Evolutionary conservation across 1,139 yeast species (phyloP), one percentile per base, ranked within the genome.

Genomic region (Zygosaccharomyces sapae): DNA sequence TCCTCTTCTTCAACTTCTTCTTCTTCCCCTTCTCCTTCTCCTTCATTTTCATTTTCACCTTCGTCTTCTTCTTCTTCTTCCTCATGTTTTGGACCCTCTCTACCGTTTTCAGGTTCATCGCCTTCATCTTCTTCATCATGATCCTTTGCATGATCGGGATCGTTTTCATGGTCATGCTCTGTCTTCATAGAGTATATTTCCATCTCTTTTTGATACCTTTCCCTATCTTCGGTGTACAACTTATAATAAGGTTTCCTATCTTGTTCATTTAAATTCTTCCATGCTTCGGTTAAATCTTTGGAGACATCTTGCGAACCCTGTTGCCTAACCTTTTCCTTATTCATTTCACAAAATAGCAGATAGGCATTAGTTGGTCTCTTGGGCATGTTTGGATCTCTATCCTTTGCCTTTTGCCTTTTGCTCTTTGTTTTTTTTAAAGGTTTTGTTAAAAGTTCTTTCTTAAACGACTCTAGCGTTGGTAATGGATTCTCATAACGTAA

Each of bases 331-430:
- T 78, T 73, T 45, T 86, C 96, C 66, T 87, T 86, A 61, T 87
- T 94, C 70, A 79, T 70, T 52, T 89, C 97, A 69, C 97, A 89
- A 63, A 86, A 89, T 49, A 87, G 78, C 53, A 88, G 72, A 61
- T 89, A 88, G 7, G 96, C 95, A 66, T 89, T 89, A 4, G 95
- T 85, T 12, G 96, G 96, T 57, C 95, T 75, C 58, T 86, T 86
- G 12, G 97, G 96, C 59, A 84, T 76, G 56, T 81, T 83, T 3
- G 95, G 96, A 64, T 86, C 95, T 59, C 89, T 77, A 24, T 51
- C 71, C 52, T 55, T 62, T 6, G 53, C 56, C 47, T 51, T 70
- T 45, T 57, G 68, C 37, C 62, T 61, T 51, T 65, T 69, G 38
- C 56, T 58, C 50, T 62, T 65, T 42, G 57, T 52, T 47, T 48